These are phyloP conservation scores for Solioccasus polychromus DNA, from an alignment of 768 basidiomycete genomes.

Conservation along the genomic window DNA sequence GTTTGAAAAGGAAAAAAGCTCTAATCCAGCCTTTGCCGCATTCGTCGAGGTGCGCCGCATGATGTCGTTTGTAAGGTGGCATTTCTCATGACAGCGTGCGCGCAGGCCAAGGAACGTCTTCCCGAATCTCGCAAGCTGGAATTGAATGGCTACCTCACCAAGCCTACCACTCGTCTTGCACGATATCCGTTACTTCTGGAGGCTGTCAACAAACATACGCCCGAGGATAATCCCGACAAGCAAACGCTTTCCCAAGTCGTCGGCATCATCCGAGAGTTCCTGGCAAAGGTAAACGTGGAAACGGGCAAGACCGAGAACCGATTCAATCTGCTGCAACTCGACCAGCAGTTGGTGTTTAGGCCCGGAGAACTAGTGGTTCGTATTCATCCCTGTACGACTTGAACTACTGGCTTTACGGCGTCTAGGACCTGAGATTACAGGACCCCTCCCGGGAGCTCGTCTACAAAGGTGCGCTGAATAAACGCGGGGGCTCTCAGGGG, in stretches of 20 bases:
- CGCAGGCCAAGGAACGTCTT: slow-evolving; percentile 80
- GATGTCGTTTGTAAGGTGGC: not conserved
- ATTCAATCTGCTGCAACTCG: slow-evolving; percentile 92
- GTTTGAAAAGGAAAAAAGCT: slow-evolving; percentile 97
- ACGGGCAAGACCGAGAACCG: slow-evolving; percentile 95
- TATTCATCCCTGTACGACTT: slow-evolving; percentile 10
- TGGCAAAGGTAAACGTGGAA: slow-evolving; percentile 87
- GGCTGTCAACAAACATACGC: slow-evolving; percentile 89
- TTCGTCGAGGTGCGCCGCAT: slow-evolving; percentile 80
- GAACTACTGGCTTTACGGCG: not conserved
- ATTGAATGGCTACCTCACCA: slow-evolving; percentile 95
- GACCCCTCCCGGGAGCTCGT: slow-evolving; percentile 91
- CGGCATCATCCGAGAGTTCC: slow-evolving; percentile 72
- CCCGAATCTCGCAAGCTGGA: slow-evolving; percentile 97
- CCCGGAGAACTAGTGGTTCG: slow-evolving; percentile 88
- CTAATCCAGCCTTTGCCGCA: slow-evolving; percentile 87
- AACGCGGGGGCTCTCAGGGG: slow-evolving; percentile 66
- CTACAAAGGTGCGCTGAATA: slow-evolving; percentile 86
- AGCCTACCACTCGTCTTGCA: slow-evolving; percentile 96
- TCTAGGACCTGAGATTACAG: slow-evolving; percentile 76
- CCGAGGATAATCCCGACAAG: slow-evolving; percentile 88
- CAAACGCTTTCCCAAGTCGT: slow-evolving; percentile 72
- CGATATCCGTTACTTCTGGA: slow-evolving; percentile 92
- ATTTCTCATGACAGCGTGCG: slow-evolving; percentile 1
- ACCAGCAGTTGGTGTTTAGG: slow-evolving; percentile 86